These are phyloP conservation scores for Protomyces macrosporus DNA, from an alignment of 1,139 yeast genomes.

Conservation along the genomic window DNA sequence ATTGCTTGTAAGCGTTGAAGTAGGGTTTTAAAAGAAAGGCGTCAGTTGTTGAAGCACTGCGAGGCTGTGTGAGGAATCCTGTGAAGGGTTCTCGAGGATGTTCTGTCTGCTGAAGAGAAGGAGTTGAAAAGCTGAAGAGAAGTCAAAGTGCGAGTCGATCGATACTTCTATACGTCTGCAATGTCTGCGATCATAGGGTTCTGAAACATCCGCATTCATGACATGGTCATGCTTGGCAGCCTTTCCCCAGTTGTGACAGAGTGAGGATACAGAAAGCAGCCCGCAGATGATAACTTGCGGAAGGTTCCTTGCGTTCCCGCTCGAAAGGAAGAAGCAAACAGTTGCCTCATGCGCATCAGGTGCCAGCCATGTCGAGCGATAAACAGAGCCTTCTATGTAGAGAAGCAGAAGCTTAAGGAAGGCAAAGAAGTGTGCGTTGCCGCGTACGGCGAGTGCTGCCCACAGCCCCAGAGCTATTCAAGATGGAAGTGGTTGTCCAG, in stretches of 20 bases:
- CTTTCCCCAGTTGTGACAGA: not conserved
- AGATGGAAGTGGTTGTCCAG: not conserved
- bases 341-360: not conserved
- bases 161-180: not conserved
- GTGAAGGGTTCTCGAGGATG: not conserved
- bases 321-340: not conserved
- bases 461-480: not conserved
- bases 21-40: not conserved
- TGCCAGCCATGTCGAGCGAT: not conserved
- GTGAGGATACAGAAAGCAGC: not conserved
- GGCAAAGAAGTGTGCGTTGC: not conserved
- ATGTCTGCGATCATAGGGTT: not conserved
- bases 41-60: not conserved
- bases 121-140: not conserved
- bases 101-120: not conserved
- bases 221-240: not conserved
- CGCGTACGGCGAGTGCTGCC: not conserved
- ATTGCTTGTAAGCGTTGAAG: not conserved
- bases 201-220: slow-evolving; percentile 1
- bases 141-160: not conserved
- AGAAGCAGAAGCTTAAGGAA: not conserved
- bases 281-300: not conserved
- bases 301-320: not conserved
- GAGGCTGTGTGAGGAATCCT: not conserved
- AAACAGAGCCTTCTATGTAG: not conserved